These are phyloP conservation scores for Fusarium denticulatum DNA, from an alignment of 2,329 filamentous ascomycete genomes.

Conservation along the genomic window DNA sequence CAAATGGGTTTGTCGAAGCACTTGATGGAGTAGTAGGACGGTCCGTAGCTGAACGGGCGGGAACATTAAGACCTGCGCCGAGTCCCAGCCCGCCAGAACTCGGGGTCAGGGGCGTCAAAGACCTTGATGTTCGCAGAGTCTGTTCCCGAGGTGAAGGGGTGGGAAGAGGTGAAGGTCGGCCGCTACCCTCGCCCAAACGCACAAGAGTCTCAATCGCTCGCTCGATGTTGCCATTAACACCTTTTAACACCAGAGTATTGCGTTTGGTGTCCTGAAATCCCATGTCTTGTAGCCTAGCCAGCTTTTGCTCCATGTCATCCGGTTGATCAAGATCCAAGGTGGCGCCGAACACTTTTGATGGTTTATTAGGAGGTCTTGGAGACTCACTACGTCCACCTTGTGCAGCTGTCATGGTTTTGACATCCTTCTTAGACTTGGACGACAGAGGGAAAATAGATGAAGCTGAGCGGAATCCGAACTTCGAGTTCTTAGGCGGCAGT, in stretches of 20 bases:
- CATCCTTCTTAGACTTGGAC: constrained; percentile 68
- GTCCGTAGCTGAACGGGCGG: constrained; percentile 43
- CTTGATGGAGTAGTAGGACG: constrained; percentile 54
- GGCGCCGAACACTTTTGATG: constrained; percentile 75
- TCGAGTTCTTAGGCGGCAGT: constrained; percentile 70
- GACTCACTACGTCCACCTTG: constrained; percentile 46
- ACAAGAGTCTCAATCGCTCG: constrained; percentile 86
- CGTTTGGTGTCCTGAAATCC: constrained; percentile 86
- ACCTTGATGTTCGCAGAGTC: constrained; percentile 59
- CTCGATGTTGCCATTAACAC: constrained; percentile 85
- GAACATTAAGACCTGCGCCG: constrained; percentile 48
- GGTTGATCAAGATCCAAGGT: constrained; percentile 65
- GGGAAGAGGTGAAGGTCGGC: constrained; percentile 49
- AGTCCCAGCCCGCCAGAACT: constrained; percentile 45
- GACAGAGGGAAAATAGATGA: constrained; percentile 76
- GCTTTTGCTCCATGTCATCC: constrained; percentile 77
- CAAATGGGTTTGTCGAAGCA: constrained; percentile 75
- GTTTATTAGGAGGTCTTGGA: constrained; percentile 66
- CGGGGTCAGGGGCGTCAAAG: constrained; percentile 64
- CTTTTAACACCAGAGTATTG: constrained; percentile 83
- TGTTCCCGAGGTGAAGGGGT: constrained; percentile 57
- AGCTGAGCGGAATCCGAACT: constrained; percentile 66
- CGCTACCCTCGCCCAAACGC: constrained; percentile 78
- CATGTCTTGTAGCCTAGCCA: constrained; percentile 85
- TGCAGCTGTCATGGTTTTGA: constrained; percentile 45